Evolutionary conservation across 306 rosid genomes (phyloP), one percentile per base, ranked within the genome.

Genomic region (Bauhinia variegata): DNA sequence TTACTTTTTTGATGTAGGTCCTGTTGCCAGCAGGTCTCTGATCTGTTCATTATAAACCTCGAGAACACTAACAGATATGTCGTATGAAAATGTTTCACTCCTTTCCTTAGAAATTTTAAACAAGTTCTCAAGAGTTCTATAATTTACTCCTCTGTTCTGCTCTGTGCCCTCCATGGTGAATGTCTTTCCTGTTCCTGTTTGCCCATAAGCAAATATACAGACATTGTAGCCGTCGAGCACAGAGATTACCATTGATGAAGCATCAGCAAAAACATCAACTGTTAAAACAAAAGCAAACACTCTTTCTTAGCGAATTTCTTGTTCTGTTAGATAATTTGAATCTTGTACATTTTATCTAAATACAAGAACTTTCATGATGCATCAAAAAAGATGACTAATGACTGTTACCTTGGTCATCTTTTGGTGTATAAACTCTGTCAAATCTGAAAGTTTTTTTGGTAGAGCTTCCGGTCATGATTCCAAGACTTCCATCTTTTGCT

Each of bases 11-110:
- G 89, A 73, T 63, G 86, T 7, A 54, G 85, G 80, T 32, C 90
- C 82, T 11, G 81, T 70, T 31, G 86, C 88, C 80, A 91, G 74
- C 68, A 91, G 68, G 77, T 91, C 97, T 81, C 97, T 85, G 23
- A 91, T 91, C 68, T 91, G 95, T 81, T 91, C 97, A 56, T 91
- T 91, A 62, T 91, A 91, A 41, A 91, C 97, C 87, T 91, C 97
- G 50, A 91, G 92, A 57, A 91, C 97, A 61, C 92, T 88, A 72
- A 91, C 97, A 47, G 88, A 78, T 70, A 91, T 82, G 65, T 79
- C 75, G 31, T 91, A 91, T 1, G 69, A 37, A 75, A 82, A 82
- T 42, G 83, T 72, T 71, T 80, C 88, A 49, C 86, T 83, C 77
- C 97, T 84, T 81, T 91, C 90, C 54, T 71, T 77, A 64, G 90